These are phyloP conservation scores for Sicyos edulis DNA, from an alignment of 306 rosid species.

Conservation along the genomic window DNA sequence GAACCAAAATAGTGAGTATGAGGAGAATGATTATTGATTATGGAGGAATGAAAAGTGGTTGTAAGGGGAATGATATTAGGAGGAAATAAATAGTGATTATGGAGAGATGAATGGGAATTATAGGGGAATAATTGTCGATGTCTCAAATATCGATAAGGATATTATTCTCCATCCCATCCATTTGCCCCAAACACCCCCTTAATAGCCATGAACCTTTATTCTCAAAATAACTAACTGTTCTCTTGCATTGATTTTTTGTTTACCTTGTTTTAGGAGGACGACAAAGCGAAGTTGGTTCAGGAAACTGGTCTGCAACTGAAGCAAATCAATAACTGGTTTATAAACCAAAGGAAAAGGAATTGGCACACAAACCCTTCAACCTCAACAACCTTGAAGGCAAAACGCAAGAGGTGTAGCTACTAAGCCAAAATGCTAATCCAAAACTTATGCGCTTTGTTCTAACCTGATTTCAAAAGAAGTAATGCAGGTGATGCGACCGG, in stretches of 20 bases:
- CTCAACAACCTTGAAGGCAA: constrained; percentile 52
- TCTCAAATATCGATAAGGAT: too few relatives aligned
- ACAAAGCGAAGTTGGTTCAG: constrained; percentile 78
- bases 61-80: too few relatives aligned
- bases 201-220: background rate
- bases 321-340: constrained; percentile 57
- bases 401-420: constrained; percentile 69
- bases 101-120: too few relatives aligned
- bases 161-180: too few relatives aligned
- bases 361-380: constrained; percentile 79
- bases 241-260: background rate
- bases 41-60: too few relatives aligned
- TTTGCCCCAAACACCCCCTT: too few relatives aligned
- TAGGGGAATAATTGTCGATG: too few relatives aligned
- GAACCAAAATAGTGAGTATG: too few relatives aligned
- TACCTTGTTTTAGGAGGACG: constrained; percentile 58
- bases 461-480: constrained; percentile 23
- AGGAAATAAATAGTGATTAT: too few relatives aligned
- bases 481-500: constrained; percentile 52
- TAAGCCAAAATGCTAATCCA: background rate
- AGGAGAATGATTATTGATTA: too few relatives aligned
- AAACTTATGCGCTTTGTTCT: constrained; percentile 1
- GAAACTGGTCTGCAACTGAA: constrained; percentile 90
- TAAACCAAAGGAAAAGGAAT: constrained; percentile 68
- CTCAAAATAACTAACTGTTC: background rate